Evolutionary conservation across 2,329 filamentous ascomycete species (phyloP).

Genomic region (Volutella citrinella): DNA sequence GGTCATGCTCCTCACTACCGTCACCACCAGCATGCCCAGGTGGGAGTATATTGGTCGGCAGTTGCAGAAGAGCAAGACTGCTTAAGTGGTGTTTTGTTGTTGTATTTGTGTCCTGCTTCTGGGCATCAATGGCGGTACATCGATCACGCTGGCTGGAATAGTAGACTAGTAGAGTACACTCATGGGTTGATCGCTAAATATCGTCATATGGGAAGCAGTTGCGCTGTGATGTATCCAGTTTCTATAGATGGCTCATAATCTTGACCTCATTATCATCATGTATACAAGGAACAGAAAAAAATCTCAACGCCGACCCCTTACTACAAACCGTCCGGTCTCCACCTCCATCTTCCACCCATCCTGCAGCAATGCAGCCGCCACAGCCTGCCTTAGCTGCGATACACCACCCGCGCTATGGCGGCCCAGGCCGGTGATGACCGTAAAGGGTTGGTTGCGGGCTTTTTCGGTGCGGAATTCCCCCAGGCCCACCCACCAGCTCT

Average conservation of each 20-base stretch:
- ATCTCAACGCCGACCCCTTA: slow-evolving; percentile 60
- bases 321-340: slow-evolving; percentile 65
- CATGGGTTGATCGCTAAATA: too few relatives aligned
- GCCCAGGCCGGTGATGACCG: slow-evolving; percentile 78
- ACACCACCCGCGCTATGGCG: slow-evolving; percentile 74
- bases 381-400: slow-evolving; percentile 73
- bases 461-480: slow-evolving; percentile 59
- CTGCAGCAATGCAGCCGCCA: slow-evolving; percentile 69
- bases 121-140: too few relatives aligned
- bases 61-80: slow-evolving; percentile 15
- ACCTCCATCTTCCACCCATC: slow-evolving; percentile 84
- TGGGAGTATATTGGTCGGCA: slow-evolving; percentile 51
- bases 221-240: too few relatives aligned
- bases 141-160: too few relatives aligned
- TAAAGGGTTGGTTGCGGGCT: slow-evolving; percentile 55
- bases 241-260: too few relatives aligned
- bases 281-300: too few relatives aligned
- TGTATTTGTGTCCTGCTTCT: too few relatives aligned
- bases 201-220: too few relatives aligned
- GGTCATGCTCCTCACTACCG: slow-evolving; percentile 59
- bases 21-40: slow-evolving; percentile 57
- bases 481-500: slow-evolving; percentile 72
- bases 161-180: too few relatives aligned
- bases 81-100: background rate
- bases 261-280: too few relatives aligned